Evolutionary conservation across 208 protist species (phyloP).

Genomic region (Trichomonas gallinae): DNA sequence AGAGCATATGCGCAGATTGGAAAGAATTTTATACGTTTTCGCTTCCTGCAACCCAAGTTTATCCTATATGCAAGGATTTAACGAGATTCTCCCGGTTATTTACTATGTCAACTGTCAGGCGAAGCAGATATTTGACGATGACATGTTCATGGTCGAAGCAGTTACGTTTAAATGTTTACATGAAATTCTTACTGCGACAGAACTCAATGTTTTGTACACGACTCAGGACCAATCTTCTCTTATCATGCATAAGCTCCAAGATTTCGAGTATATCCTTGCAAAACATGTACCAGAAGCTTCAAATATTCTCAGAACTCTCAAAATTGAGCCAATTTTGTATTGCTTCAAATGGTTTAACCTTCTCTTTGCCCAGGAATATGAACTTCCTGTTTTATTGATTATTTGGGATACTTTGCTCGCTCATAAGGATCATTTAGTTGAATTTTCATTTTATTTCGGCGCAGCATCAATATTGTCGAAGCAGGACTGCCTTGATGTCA

Average conservation of each 20-base stretch:
- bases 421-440: neutral
- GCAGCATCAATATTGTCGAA: neutral
- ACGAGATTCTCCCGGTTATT: neutral
- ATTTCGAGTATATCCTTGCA: neutral
- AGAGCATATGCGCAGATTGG: neutral
- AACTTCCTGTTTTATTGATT: neutral
- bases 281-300: neutral
- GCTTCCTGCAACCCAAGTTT: neutral
- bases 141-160: neutral
- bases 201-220: neutral
- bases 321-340: neutral
- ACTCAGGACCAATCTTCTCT: neutral
- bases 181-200: neutral
- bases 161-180: neutral
- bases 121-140: neutral
- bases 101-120: neutral
- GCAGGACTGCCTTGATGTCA: neutral
- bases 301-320: neutral
- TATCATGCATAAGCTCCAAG: neutral
- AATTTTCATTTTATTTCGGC: neutral
- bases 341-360: neutral
- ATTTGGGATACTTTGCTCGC: constrained; percentile 5
- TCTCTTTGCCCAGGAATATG: neutral
- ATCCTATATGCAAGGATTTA: constrained; percentile 18
- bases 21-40: constrained; percentile 11